Conservation (phyloP, 208 protist species). For the Angomonas ambiguus region DNA sequence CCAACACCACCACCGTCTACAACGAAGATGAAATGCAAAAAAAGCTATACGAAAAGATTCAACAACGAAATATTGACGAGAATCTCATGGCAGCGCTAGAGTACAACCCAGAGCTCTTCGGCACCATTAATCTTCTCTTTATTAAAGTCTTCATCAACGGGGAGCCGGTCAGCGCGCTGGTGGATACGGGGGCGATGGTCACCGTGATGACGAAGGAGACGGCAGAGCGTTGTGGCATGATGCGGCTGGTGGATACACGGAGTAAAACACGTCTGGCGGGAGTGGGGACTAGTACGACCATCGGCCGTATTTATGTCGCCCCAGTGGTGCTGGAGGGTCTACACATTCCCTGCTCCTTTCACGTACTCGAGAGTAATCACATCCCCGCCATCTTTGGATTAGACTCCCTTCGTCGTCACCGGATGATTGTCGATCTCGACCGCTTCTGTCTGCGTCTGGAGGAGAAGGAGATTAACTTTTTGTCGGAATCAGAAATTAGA, state of each 20-base stretch:
- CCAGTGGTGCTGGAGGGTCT: conserved; percentile 70
- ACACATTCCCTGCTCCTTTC: conserved; percentile 81
- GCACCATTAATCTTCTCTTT: conserved; percentile 89
- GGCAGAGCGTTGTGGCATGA: conserved; percentile 85
- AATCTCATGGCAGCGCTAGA: conserved; percentile 90
- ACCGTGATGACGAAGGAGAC: conserved; percentile 78
- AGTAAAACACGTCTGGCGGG: conserved; percentile 82
- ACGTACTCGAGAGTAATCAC: conserved; percentile 81
- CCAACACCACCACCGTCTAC: not conserved
- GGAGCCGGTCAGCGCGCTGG: conserved; percentile 91
- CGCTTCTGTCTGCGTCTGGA: conserved; percentile 48
- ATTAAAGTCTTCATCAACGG: conserved; percentile 89
- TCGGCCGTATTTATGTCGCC: conserved; percentile 90
- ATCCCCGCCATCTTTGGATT: conserved; percentile 94
- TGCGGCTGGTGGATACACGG: conserved; percentile 85
- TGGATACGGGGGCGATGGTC: conserved; percentile 88
- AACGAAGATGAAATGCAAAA: conserved; percentile 70
- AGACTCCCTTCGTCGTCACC: conserved; percentile 90
- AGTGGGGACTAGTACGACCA: conserved; percentile 86
- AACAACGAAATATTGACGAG: conserved; percentile 80
- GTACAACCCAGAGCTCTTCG: conserved; percentile 93
- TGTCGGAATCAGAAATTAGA: conserved; percentile 51
- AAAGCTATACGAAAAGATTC: conserved; percentile 74
- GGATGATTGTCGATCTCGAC: conserved; percentile 68
- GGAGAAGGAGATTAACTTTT: conserved; percentile 41